phyloP scores from a whole-genome alignment of 1,284 basidiomycete genomes.

The Paramarasmius palmivorus region DNA sequence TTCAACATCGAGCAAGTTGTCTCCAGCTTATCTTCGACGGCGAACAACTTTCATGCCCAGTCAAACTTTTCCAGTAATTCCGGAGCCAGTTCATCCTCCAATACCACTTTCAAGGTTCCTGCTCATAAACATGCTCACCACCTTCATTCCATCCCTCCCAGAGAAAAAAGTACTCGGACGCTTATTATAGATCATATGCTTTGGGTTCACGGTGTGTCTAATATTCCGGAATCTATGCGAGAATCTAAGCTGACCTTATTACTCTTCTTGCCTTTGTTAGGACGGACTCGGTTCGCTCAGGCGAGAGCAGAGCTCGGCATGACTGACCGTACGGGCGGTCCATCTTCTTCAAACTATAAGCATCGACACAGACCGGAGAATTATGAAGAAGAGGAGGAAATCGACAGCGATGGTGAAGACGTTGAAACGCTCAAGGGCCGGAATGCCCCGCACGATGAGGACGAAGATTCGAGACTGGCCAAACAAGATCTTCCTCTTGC shows the following conservation, averaged over 20 bases:
- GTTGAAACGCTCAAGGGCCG: slow-evolving; percentile 50
- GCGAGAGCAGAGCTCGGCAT: slow-evolving; percentile 79
- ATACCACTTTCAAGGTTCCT: slow-evolving; percentile 48
- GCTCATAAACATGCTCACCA: slow-evolving; percentile 75
- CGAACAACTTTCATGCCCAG: slow-evolving; percentile 2
- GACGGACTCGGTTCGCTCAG: slow-evolving; percentile 75
- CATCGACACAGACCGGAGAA: slow-evolving; percentile 70
- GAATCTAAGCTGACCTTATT: too few species aligned
- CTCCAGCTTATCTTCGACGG: slow-evolving; percentile 2
- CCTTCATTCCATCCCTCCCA: slow-evolving; percentile 71
- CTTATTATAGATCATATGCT: slow-evolving; percentile 82
- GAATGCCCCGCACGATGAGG: slow-evolving; percentile 51
- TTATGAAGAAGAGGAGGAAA: slow-evolving; percentile 71
- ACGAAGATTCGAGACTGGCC: slow-evolving; percentile 56
- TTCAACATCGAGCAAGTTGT: slow-evolving; percentile 5
- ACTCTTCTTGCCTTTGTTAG: slow-evolving; percentile 8
- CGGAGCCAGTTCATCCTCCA: background rate
- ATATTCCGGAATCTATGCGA: background rate
- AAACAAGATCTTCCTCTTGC: slow-evolving; percentile 64
- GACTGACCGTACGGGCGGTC: slow-evolving; percentile 74
- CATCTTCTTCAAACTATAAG: slow-evolving; percentile 51
- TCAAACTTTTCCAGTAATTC: background rate
- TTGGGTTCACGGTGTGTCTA: slow-evolving; percentile 65
- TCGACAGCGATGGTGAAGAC: slow-evolving; percentile 65
- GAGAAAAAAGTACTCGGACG: slow-evolving; percentile 78